Base-by-base conservation (phyloP, 2,329 filamentous ascomycete genomes). In the Cordyceps pruinosa region DNA sequence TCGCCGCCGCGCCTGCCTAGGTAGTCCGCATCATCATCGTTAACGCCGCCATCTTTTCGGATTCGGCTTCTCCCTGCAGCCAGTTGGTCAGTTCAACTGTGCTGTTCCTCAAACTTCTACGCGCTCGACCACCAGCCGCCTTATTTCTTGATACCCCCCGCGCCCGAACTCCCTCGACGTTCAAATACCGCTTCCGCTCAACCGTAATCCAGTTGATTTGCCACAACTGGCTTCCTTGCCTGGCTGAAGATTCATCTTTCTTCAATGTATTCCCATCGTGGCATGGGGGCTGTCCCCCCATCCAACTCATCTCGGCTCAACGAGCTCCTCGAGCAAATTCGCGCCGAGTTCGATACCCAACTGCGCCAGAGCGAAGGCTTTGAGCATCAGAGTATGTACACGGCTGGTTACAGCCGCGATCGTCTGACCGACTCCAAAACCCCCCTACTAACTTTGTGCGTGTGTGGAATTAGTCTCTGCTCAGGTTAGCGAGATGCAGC, bases 401-500 rank as follows among this genome's bases (percentile, higher is more conserved):
- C 15, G 28, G 39, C 19, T 47, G n/a, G 44, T 23, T 6, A 49
- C 50, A 54, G 42, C 47, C 45, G 56, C 44, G 52, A 49, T 28
- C 23, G 25, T 30, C 50, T 34, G 46, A 32, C 50, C 25, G 15
- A 25, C 25, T n/a, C 13, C 51, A n/a, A 37, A 54, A 30, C 56
- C 56, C 21, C 30, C 26, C 47, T 60, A 57, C 64, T 59, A 53
- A 48, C 51, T 66, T 68, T 68, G 63, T 59, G 59, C 58, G 30
- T 51, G 56, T 57, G 66, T 57, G 56, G 56, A 57, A 58, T 64
- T 72, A 97, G 94, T 97, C 69, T 86, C 89, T 58, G 84, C 86
- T 50, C 94, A 99, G 72, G 87, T 97, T 62, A 87, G 93, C 68
- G 94, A 99, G 75, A 94, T 97, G 82, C 90, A 96, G 70, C 83